Conservation (phyloP, 176 grass and related monocot species). For the Aegilops longissima region DNA sequence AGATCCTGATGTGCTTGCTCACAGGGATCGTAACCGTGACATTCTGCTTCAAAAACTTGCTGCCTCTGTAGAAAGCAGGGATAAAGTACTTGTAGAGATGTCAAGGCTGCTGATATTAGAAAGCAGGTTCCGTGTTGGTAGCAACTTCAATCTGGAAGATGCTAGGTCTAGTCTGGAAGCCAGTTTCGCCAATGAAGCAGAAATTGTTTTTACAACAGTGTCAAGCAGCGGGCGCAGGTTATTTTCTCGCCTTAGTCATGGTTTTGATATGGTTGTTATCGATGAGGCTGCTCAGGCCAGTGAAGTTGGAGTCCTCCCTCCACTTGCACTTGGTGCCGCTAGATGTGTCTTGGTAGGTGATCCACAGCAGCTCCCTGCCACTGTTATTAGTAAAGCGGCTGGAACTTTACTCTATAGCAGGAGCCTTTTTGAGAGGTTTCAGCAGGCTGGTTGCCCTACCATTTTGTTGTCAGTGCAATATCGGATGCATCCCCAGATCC, state of each 20-base stretch:
- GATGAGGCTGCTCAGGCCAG: slow-evolving; percentile 99
- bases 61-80: slow-evolving; percentile 81
- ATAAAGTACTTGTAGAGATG: slow-evolving; percentile 98
- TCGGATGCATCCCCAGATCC: slow-evolving; percentile 98
- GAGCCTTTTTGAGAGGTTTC: slow-evolving; percentile 99
- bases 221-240: slow-evolving; percentile 94
- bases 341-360: slow-evolving; percentile 98
- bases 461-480: slow-evolving; percentile 96
- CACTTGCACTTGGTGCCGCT: slow-evolving; percentile 89
- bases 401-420: slow-evolving; percentile 95
- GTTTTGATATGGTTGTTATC: slow-evolving; percentile 99
- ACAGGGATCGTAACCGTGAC: slow-evolving; percentile 85
- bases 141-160: slow-evolving; percentile 96
- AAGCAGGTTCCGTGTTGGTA: slow-evolving; percentile 71
- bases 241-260: slow-evolving; percentile 96
- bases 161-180: slow-evolving; percentile 90
- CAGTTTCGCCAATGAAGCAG: slow-evolving; percentile 98
- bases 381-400: slow-evolving; percentile 99
- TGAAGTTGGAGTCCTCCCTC: slow-evolving; percentile 92
- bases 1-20: slow-evolving; percentile 89
- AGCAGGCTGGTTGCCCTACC: slow-evolving; percentile 93
- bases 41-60: slow-evolving; percentile 81
- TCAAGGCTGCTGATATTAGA: slow-evolving; percentile 87
- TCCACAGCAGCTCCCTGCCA: slow-evolving; percentile 97
- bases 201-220: slow-evolving; percentile 99